Percentiles rank a stretch among this genome's conserved stretches.
Conservation (phyloP, 352 stramenopile genomes). For the Phytophthora colocasiae region DNA sequence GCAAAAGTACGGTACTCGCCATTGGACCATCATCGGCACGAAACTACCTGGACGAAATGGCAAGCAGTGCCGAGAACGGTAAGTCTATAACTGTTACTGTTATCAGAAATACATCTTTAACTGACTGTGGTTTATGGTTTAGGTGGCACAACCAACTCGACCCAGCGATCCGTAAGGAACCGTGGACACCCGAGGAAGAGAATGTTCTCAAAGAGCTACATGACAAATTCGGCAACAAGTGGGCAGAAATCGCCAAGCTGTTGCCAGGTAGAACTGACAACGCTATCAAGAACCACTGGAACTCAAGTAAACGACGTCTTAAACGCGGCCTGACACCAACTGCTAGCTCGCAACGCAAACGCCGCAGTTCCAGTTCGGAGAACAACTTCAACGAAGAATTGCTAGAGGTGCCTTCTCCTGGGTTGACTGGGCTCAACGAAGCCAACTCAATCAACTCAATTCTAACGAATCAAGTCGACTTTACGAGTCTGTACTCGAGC, state of each 20-base stretch:
- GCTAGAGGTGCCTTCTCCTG: not conserved
- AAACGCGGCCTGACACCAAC: slow-evolving; percentile 51
- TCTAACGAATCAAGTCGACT: slow-evolving; percentile 30
- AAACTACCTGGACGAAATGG: slow-evolving; percentile 93
- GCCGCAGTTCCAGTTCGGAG: slow-evolving; percentile 8
- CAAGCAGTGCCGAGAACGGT: slow-evolving; percentile 96
- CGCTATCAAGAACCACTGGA: slow-evolving; percentile 94
- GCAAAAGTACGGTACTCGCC: slow-evolving; percentile 93
- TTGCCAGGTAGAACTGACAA: slow-evolving; percentile 90
- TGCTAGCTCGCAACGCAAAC: slow-evolving; percentile 24
- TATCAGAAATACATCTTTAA: slow-evolving; percentile 1
- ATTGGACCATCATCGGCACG: slow-evolving; percentile 98
- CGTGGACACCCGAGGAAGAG: slow-evolving; percentile 93
- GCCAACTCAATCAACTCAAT: slow-evolving; percentile 26
- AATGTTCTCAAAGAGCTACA: slow-evolving; percentile 72
- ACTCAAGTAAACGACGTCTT: slow-evolving; percentile 83
- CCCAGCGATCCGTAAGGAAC: slow-evolving; percentile 92
- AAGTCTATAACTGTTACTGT: slow-evolving; percentile 1
- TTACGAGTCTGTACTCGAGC: slow-evolving; percentile 26
- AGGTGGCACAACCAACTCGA: slow-evolving; percentile 97
- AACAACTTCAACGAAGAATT: slow-evolving; percentile 11
- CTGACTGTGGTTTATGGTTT: slow-evolving; percentile 8
- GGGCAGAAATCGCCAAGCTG: slow-evolving; percentile 91
- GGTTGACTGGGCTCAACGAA: slow-evolving; percentile 4
- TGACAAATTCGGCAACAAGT: slow-evolving; percentile 90